Evolutionary conservation across 371 early-diverging fungal species (phyloP), one percentile per base, ranked within the genome.

Genomic region (Mucor saturninus): DNA sequence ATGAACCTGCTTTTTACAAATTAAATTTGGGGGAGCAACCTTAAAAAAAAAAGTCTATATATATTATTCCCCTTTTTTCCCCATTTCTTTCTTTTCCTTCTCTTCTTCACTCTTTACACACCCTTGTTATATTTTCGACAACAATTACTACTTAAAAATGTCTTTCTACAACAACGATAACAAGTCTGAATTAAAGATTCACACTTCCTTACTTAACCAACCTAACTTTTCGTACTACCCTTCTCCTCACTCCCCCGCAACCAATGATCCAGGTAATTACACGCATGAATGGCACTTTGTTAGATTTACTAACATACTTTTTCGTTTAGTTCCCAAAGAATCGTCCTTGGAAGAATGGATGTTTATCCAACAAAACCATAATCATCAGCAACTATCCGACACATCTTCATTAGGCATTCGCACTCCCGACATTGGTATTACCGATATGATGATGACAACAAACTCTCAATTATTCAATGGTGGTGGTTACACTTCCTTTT

Each of bases 341-440:
- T 26, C 11, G 26, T 50, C 31, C 3, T 50, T 50, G 30, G 61
- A 60, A 32, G 61, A 60, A 32, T 53, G 51, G 53, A 42, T 55
- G 40, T 30, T 50, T 30, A 21, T 60, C 11, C 50, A 51, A 8
- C 52, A 53, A 53, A 60, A 60, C 31, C 53, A 40, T 11, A 6
- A 54, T 43, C 42, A 54, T 29, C 48, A 54, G 4, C 37, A 28
- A 6, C 26, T 39, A 9, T 62, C 58, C 35, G 57, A 62, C n/a
- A 30, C 59, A 15, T 69, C 70, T 50, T 71, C 67, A 21, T 51
- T 57, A 10, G 64, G 54, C 45, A 56, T 70, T 29, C 62, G 63
- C 28, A 71, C 71, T 7, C 71, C 71, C 46, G 71, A 71, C 51
- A 50, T 56, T 28, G 43, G 54, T 55, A 39, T 68, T 10, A 45